Percentiles rank a stretch among this genome's conserved stretches.
phyloP scores from a whole-genome alignment of 768 basidiomycete genomes.

The Macrolepiota fuliginosa region DNA sequence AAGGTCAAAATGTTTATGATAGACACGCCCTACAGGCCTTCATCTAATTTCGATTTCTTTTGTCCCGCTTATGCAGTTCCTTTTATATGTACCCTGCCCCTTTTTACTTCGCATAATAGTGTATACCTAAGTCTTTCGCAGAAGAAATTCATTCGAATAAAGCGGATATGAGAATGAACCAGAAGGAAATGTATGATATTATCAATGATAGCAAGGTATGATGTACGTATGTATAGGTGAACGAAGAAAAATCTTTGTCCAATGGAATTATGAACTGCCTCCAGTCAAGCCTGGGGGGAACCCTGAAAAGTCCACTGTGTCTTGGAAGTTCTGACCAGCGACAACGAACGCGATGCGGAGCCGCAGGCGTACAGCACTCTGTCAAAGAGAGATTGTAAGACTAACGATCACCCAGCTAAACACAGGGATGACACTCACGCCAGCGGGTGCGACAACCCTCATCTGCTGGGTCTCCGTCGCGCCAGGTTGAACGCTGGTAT shows the following conservation, averaged over 20 bases:
- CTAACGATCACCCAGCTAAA: not conserved
- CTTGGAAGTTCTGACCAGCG: constrained; percentile 70
- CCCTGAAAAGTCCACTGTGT: constrained; percentile 92
- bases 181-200: not conserved
- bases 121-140: not conserved
- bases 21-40: constrained; percentile 83
- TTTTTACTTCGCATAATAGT: not conserved
- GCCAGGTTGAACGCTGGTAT: constrained; percentile 72
- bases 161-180: not conserved
- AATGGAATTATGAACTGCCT: constrained; percentile 29
- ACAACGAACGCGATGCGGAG: constrained; percentile 79
- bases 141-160: not conserved
- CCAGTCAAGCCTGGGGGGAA: constrained; percentile 79
- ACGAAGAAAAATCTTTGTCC: not conserved
- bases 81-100: not conserved
- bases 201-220: constrained; percentile 1
- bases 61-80: not conserved
- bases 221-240: not conserved
- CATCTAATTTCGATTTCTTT: constrained; percentile 42
- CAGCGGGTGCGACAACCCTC: constrained; percentile 84
- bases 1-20: constrained; percentile 88
- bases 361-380: constrained; percentile 84
- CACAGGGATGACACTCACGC: constrained; percentile 50
- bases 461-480: constrained; percentile 92
- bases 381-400: constrained; percentile 10